Evolutionary conservation across 2,329 filamentous ascomycete genomes (phyloP).

Genomic region (Elsinoe perseae): DNA sequence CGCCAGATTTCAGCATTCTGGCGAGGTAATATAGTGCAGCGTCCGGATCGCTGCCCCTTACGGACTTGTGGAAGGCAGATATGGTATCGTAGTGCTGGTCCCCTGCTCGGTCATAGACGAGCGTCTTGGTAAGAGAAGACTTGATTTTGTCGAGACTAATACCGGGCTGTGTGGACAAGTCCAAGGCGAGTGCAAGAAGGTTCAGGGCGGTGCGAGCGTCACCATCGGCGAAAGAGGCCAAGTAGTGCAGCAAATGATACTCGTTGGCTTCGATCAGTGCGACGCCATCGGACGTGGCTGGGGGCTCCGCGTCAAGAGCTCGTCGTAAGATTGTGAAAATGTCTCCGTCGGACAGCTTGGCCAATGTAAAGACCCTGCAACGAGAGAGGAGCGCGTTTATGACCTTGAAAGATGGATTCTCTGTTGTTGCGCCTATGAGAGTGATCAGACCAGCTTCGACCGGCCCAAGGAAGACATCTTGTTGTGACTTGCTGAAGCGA

Average conservation of each 20-base stretch:
- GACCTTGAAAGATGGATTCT: constrained; percentile 93
- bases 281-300: neutral
- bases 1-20: constrained; percentile 89
- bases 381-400: constrained; percentile 79
- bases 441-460: constrained; percentile 88
- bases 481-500: constrained; percentile 81
- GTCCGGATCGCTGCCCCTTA: constrained; percentile 78
- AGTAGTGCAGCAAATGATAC: constrained; percentile 59
- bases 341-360: constrained; percentile 64
- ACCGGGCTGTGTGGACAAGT: constrained; percentile 55
- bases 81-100: constrained; percentile 98
- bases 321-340: constrained; percentile 65
- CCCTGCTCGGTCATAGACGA: constrained; percentile 89
- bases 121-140: constrained; percentile 73
- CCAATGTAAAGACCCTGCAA: constrained; percentile 82
- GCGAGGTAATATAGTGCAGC: constrained; percentile 90
- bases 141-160: constrained; percentile 74
- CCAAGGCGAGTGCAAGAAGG: constrained; percentile 80
- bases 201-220: constrained; percentile 91
- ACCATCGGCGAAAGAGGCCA: constrained; percentile 80
- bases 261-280: constrained; percentile 60
- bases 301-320: constrained; percentile 48
- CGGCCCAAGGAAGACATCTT: constrained; percentile 88
- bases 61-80: constrained; percentile 91
- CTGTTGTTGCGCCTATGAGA: constrained; percentile 89